Evolutionary conservation across 2,329 filamentous ascomycete genomes (phyloP), one percentile per base, ranked within the genome.

Genomic region (Cytospora leucostoma): DNA sequence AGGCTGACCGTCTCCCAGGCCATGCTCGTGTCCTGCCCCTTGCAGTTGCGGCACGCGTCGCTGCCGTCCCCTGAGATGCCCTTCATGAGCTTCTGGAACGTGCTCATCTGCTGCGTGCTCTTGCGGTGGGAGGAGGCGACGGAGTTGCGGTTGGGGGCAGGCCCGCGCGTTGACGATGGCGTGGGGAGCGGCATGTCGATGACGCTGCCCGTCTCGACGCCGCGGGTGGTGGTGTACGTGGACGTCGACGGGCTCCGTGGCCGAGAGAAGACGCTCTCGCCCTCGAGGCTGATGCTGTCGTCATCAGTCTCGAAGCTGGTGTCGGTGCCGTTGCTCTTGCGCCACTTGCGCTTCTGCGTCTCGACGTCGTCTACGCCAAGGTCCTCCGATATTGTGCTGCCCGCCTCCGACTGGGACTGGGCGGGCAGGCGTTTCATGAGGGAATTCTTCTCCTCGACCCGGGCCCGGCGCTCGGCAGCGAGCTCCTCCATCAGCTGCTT

Each of bases 1-100:
- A 88, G 66, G 59, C 81, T 80, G n/a, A 87, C 86, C 4, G 86
- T 87, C 69, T 88, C 82, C 86, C 86, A 89, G 5, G 86, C 86
- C 44, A 85, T 78, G 67, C 83, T 85, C 13, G 82, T 78, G 59
- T 84, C 82, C 68, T 82, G 80, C 13, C 86, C 85, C 59, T 79
- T 74, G 71, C 87, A 88, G 68, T 87, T 88, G 38, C 73, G 69
- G 68, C 86, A 88, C 62, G 73, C 70, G 47, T 71, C 72, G 32
- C 66, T 61, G 11, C 65, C 61, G 52, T 77, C 75, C 13, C 77
- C 76, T 1, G 82, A 72, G 11, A 81, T 77, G 34, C 77, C 77
- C 70, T 78, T 78, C 35, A 83, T 72, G 0, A 83, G 72, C 67
- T 80, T 82, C 68, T 82, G 80, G 66, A 84, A 80, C 1, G 80